Evolutionary conservation across 2,329 filamentous ascomycete genomes (phyloP).

Genomic region (Alternaria incomplexa): DNA sequence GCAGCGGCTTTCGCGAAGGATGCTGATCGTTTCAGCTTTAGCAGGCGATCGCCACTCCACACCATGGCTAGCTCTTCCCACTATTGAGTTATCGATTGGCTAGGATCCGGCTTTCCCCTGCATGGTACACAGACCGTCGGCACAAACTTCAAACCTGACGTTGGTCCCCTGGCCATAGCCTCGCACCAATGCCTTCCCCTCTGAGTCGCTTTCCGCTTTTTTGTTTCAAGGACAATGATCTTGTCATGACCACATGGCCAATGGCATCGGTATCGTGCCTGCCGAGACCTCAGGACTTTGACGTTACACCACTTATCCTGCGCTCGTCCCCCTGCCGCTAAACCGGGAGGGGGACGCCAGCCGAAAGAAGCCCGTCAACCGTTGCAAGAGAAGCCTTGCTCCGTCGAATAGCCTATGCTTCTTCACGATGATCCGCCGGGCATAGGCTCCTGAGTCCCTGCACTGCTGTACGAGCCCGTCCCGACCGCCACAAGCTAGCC

Average conservation of each 20-base stretch:
- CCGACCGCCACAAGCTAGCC: slow-evolving; percentile 26
- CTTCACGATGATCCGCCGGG: slow-evolving; percentile 34
- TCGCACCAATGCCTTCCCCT: slow-evolving; percentile 21
- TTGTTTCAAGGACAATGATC: slow-evolving; percentile 42
- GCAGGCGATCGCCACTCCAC: slow-evolving; percentile 26
- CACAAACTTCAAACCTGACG: slow-evolving; percentile 24
- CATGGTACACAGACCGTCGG: slow-evolving; percentile 21
- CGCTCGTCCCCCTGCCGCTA: slow-evolving; percentile 27
- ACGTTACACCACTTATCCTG: slow-evolving; percentile 30
- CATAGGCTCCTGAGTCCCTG: slow-evolving; percentile 26
- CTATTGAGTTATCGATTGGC: slow-evolving; percentile 34
- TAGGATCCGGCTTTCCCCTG: slow-evolving; percentile 19
- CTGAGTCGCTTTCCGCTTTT: slow-evolving; percentile 25
- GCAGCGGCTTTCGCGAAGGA: slow-evolving; percentile 10
- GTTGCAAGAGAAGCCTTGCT: slow-evolving; percentile 31
- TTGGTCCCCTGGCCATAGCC: slow-evolving; percentile 24
- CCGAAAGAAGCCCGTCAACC: slow-evolving; percentile 24
- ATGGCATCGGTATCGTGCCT: slow-evolving; percentile 34
- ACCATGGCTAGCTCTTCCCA: slow-evolving; percentile 12
- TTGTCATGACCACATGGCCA: slow-evolving; percentile 26
- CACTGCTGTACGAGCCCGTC: slow-evolving; percentile 20
- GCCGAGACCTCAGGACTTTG: slow-evolving; percentile 24
- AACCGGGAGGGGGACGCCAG: slow-evolving; percentile 26
- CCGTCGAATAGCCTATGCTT: slow-evolving; percentile 36
- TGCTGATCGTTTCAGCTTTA: slow-evolving; percentile 30